These are phyloP conservation scores for Calendula officinalis DNA, from an alignment of 129 eudicot genomes.

Conservation along the genomic window DNA sequence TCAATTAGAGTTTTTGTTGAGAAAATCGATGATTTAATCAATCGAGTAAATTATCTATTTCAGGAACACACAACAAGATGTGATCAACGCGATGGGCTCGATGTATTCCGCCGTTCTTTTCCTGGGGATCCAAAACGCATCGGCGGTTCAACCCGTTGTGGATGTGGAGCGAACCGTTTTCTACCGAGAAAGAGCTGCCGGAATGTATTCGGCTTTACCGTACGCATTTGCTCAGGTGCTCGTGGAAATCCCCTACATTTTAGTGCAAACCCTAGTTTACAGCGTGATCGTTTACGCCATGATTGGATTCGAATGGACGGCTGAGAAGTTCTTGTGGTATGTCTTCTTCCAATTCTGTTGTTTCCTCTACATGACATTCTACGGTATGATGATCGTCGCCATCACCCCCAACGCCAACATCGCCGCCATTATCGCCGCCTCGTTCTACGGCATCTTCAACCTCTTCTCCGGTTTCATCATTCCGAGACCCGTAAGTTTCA, in stretches of 20 bases:
- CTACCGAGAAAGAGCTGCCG: slow-evolving; percentile 55
- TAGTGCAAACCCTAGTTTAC: slow-evolving; percentile 31
- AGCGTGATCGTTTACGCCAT: slow-evolving; percentile 44
- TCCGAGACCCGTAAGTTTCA: slow-evolving; percentile 46
- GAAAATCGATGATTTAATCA: too few relatives aligned
- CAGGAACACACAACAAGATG: slow-evolving; percentile 31
- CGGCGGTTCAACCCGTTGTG: slow-evolving; percentile 46
- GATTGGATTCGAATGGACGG: slow-evolving; percentile 52
- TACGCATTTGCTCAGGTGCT: slow-evolving; percentile 52
- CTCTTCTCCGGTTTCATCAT: slow-evolving; percentile 46
- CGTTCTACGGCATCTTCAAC: slow-evolving; percentile 36
- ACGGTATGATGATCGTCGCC: slow-evolving; percentile 54
- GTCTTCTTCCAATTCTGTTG: slow-evolving; percentile 39
- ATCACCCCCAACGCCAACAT: slow-evolving; percentile 45
- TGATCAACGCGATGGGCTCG: slow-evolving; percentile 45
- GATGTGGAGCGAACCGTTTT: slow-evolving; percentile 49
- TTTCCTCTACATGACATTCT: slow-evolving; percentile 45
- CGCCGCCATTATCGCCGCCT: slow-evolving; percentile 41
- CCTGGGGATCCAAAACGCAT: slow-evolving; percentile 40
- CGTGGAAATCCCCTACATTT: slow-evolving; percentile 39
- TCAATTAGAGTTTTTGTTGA: neutral
- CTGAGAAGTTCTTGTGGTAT: slow-evolving; percentile 43
- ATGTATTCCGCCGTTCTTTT: slow-evolving; percentile 45
- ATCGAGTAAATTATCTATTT: neutral
- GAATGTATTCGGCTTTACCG: slow-evolving; percentile 52